A percentile compares a stretch with the other conserved stretches of the same genome.
phyloP scores from a whole-genome alignment of 805 yeast genomes.

The Candida qinlingensis region DNA sequence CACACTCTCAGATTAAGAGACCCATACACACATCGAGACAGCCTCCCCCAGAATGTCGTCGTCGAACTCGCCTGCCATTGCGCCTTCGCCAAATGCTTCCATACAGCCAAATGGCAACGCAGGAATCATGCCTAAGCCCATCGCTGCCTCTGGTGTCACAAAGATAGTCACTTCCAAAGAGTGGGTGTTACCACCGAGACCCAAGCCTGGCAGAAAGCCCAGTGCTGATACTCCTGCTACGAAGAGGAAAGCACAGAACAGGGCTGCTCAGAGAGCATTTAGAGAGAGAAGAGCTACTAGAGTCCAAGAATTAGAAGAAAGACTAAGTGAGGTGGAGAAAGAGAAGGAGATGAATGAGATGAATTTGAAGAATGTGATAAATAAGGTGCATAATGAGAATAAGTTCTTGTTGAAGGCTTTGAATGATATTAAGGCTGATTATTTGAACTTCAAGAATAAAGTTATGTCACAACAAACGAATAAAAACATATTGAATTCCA shows the following conservation, averaged over 20 bases:
- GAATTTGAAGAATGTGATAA: slow-evolving; percentile 20
- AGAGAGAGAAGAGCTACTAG: slow-evolving; percentile 81
- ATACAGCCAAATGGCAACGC: background rate
- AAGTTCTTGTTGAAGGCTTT: slow-evolving; percentile 27
- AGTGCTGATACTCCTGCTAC: slow-evolving; percentile 73
- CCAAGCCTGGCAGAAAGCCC: slow-evolving; percentile 66
- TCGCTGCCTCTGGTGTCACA: slow-evolving; percentile 24
- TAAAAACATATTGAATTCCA: slow-evolving; percentile 13
- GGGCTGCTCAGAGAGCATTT: slow-evolving; percentile 93
- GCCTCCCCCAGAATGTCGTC: slow-evolving; percentile 4
- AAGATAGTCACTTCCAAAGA: slow-evolving; percentile 60
- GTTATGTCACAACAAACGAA: slow-evolving; percentile 10
- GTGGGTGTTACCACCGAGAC: slow-evolving; percentile 79
- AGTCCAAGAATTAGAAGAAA: slow-evolving; percentile 71
- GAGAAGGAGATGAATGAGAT: slow-evolving; percentile 55
- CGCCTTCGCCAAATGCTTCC: slow-evolving; percentile 15
- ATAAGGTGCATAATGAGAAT: slow-evolving; percentile 29
- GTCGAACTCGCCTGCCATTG: slow-evolving; percentile 16
- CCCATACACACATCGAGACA: background rate
- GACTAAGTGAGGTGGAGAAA: slow-evolving; percentile 59
- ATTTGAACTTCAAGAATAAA: slow-evolving; percentile 18
- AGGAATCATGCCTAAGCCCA: slow-evolving; percentile 13
- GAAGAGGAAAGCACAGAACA: slow-evolving; percentile 82
- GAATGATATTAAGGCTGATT: slow-evolving; percentile 25
- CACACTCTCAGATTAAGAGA: background rate